phyloP scores from a whole-genome alignment of 257 asterid genomes.

The Lycium ferocissimum region DNA sequence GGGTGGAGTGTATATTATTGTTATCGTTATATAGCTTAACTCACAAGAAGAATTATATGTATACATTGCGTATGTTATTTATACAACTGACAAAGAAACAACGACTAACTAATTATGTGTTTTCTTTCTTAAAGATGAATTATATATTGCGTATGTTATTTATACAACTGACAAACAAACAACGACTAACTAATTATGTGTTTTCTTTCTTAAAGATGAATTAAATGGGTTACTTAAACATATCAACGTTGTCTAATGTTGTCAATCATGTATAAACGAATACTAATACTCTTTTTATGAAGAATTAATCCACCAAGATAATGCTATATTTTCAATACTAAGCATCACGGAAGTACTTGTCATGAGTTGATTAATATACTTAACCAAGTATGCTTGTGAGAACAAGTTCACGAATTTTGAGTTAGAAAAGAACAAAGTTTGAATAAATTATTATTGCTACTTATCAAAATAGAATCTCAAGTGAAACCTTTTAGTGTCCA shows the following conservation, averaged over 20 bases:
- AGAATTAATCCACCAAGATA: background rate
- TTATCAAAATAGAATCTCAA: background rate
- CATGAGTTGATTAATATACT: constrained; percentile 7
- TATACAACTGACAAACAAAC: background rate
- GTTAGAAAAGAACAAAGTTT: background rate
- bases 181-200: background rate
- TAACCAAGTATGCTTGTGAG: background rate
- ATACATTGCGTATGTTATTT: no score
- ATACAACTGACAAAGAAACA: background rate
- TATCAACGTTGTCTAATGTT: background rate
- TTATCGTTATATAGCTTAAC: no score
- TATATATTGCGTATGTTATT: no score
- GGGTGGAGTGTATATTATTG: no score
- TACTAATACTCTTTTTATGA: background rate
- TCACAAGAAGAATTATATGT: no score
- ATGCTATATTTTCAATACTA: background rate
- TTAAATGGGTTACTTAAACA: background rate
- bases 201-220: background rate
- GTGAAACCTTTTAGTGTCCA: constrained; percentile 5
- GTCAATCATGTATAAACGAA: background rate
- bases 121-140: background rate
- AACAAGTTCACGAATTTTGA: background rate
- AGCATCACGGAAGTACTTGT: background rate
- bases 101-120: background rate
- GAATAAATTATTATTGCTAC: background rate